A percentile compares a stretch with the other conserved stretches of the same genome.
Evolutionary conservation across 1,284 basidiomycete genomes (phyloP).

Genomic region (Anthracocystis setariae): DNA sequence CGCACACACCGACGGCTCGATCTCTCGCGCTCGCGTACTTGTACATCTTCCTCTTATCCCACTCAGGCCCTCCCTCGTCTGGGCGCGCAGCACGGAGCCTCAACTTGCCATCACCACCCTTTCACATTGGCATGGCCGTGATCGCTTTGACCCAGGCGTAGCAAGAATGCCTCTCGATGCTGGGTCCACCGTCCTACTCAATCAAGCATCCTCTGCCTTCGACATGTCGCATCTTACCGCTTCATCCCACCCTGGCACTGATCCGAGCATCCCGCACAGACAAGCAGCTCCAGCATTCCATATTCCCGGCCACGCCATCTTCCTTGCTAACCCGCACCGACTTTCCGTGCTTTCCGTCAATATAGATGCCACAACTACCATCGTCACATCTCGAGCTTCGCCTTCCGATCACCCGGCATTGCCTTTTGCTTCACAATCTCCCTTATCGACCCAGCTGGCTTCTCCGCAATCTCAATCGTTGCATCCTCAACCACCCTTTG

Average conservation of each 20-base stretch:
- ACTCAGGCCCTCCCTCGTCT: too few species aligned
- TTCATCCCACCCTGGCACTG: constrained; percentile 1
- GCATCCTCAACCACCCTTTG: constrained; percentile 9
- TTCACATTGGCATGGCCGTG: not conserved
- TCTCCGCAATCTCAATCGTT: not conserved
- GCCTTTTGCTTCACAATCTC: not conserved
- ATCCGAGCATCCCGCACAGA: not conserved
- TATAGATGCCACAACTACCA: constrained; percentile 33
- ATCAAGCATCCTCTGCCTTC: not conserved
- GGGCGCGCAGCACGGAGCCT: too few species aligned
- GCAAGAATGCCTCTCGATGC: constrained; percentile 7
- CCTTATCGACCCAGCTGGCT: not conserved
- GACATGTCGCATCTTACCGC: not conserved
- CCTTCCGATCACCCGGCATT: not conserved
- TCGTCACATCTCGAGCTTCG: constrained; percentile 10
- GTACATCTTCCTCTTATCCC: too few species aligned
- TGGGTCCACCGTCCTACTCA: not conserved
- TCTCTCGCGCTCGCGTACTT: too few species aligned
- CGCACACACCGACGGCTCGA: too few species aligned
- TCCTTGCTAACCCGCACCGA: constrained; percentile 31
- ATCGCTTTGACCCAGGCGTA: not conserved
- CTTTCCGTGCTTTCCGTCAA: constrained; percentile 43
- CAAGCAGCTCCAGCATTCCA: constrained; percentile 12
- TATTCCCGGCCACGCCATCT: constrained; percentile 39
- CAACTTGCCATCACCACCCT: too few species aligned